Conservation (phyloP, 192 early-diverging fungal genomes). For the Coemansia sp. region DNA sequence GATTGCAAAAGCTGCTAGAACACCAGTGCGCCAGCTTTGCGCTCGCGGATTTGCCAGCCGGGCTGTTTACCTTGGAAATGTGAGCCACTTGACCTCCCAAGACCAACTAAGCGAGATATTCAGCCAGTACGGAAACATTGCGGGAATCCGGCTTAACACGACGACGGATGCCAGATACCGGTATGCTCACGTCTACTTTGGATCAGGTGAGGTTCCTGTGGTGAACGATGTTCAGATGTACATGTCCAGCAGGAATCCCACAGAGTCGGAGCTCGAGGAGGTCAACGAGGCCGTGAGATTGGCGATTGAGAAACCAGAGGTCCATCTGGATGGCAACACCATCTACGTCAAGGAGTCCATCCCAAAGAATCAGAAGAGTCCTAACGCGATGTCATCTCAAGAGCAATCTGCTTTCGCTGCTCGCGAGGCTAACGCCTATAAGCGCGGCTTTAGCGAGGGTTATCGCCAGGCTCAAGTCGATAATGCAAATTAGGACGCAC, state of each 20-base stretch:
- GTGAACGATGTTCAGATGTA: constrained; percentile 13
- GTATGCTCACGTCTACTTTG: constrained; percentile 47
- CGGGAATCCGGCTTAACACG: constrained; percentile 18
- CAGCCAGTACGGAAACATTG: constrained; percentile 29
- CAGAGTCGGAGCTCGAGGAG: constrained; percentile 14
- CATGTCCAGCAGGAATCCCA: constrained; percentile 11
- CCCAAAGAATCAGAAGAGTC: not conserved
- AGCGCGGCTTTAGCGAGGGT: constrained; percentile 35
- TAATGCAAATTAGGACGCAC: not conserved
- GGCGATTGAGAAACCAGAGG: not conserved
- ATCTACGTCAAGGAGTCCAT: constrained; percentile 4
- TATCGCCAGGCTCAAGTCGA: constrained; percentile 32
- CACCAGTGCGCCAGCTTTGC: constrained; percentile 6
- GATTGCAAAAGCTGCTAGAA: constrained; percentile 3
- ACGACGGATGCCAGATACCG: constrained; percentile 1
- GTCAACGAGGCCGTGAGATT: constrained; percentile 1
- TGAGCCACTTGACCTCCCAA: not conserved
- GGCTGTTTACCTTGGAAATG: constrained; percentile 38
- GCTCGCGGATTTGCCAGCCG: constrained; percentile 24
- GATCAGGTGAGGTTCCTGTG: constrained; percentile 22
- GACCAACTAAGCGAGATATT: constrained; percentile 24
- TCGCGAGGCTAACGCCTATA: constrained; percentile 10
- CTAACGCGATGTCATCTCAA: not conserved
- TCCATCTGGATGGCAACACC: constrained; percentile 14
- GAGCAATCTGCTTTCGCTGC: not conserved